Percentiles rank a stretch among this genome's conserved stretches.
Evolutionary conservation across 768 basidiomycete genomes (phyloP).

Genomic region (Phaeolepiota aurea): DNA sequence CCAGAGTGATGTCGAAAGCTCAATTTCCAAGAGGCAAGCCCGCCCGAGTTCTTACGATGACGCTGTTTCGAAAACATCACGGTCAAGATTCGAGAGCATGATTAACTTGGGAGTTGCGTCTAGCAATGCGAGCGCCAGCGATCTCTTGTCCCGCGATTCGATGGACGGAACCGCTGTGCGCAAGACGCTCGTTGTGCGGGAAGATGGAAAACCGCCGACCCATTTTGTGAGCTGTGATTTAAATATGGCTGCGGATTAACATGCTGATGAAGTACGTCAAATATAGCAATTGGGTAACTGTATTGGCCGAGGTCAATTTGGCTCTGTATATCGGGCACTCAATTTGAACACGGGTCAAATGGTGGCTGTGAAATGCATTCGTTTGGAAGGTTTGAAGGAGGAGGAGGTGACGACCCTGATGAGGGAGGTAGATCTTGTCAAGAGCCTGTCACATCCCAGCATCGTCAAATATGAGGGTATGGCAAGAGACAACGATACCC

Average conservation of each 20-base stretch:
- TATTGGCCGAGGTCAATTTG: constrained; percentile 95
- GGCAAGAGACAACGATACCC: constrained; percentile 78
- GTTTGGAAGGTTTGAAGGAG: constrained; percentile 84
- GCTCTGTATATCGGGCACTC: constrained; percentile 89
- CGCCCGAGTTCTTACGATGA: constrained; percentile 68
- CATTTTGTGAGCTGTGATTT: constrained; percentile 60
- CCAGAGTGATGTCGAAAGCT: constrained; percentile 65
- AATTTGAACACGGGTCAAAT: constrained; percentile 93
- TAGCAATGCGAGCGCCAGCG: constrained; percentile 53
- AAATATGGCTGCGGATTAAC: background rate
- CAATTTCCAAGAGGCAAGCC: constrained; percentile 39
- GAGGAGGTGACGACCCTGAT: constrained; percentile 86
- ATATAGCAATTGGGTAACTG: constrained; percentile 97
- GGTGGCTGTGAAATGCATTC: constrained; percentile 98
- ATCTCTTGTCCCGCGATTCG: constrained; percentile 52
- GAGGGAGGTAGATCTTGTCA: constrained; percentile 90
- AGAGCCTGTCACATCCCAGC: constrained; percentile 85
- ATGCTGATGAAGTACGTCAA: too few relatives aligned
- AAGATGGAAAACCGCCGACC: constrained; percentile 72
- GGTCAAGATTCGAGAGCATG: constrained; percentile 69
- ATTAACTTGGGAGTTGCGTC: constrained; percentile 50
- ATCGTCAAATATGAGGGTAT: constrained; percentile 98
- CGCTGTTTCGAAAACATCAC: constrained; percentile 39
- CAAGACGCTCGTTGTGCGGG: constrained; percentile 66
- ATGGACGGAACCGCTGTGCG: constrained; percentile 58